Evolutionary conservation across 306 rosid genomes (phyloP).

Genomic region (Prunus persica): DNA sequence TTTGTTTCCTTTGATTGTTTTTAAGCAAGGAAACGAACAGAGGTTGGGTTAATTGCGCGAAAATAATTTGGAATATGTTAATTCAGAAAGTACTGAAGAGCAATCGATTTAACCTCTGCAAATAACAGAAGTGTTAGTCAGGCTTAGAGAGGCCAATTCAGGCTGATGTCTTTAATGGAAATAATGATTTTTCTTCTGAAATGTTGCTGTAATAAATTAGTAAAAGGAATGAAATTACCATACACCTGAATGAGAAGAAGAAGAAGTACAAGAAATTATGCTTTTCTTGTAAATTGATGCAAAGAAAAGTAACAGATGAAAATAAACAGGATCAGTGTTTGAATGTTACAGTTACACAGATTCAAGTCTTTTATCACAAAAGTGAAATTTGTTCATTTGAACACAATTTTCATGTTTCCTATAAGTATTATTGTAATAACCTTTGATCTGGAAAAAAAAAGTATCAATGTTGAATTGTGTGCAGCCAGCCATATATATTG

Average conservation of each 20-base stretch:
- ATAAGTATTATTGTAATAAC: not conserved
- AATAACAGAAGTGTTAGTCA: not conserved
- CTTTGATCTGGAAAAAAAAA: no score
- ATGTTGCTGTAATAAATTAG: not conserved
- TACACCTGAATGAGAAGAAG: no score
- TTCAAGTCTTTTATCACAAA: not conserved
- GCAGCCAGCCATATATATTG: conserved; percentile 25
- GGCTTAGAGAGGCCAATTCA: not conserved
- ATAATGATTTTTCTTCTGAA: no score
- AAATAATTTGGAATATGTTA: not conserved
- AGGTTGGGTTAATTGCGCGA: not conserved
- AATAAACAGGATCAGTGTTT: not conserved
- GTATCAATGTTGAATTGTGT: conserved; percentile 2
- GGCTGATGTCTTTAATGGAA: not conserved
- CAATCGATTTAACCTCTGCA: not conserved
- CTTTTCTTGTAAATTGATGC: not conserved
- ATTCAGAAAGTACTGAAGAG: not conserved
- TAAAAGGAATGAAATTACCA: no score
- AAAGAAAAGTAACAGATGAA: not conserved
- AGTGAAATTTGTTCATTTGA: not conserved
- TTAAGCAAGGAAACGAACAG: not conserved
- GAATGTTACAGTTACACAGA: not conserved
- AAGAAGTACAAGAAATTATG: no score
- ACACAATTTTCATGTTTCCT: not conserved
- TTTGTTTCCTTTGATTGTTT: not conserved